Evolutionary conservation across 2,329 filamentous ascomycete species (phyloP).

Genomic region (Hypoxylon sp.): DNA sequence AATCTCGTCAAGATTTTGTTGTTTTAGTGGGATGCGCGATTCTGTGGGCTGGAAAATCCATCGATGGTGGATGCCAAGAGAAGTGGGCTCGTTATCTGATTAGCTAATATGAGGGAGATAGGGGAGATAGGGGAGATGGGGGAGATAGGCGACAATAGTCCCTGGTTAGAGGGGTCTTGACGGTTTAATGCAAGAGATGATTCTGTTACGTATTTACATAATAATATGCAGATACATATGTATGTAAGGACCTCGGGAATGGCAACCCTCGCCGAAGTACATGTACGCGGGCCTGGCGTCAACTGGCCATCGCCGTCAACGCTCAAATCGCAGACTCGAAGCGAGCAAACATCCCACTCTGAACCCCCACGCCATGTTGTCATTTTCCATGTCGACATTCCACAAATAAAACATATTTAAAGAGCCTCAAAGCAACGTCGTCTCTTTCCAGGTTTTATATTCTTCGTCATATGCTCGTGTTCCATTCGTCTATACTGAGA

Average conservation of each 20-base stretch:
- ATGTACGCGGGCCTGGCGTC: not conserved
- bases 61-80: not conserved
- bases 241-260: not conserved
- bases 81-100: not conserved
- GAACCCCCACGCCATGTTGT: slow-evolving; percentile 54
- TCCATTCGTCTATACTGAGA: slow-evolving; percentile 38
- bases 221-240: not conserved
- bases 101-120: not conserved
- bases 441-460: slow-evolving; percentile 45
- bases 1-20: slow-evolving; percentile 49
- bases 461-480: slow-evolving; percentile 41
- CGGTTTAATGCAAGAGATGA: not conserved
- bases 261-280: slow-evolving; percentile 10
- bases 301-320: slow-evolving; percentile 37
- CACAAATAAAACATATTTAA: slow-evolving; percentile 53
- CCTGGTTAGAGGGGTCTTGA: slow-evolving; percentile 1
- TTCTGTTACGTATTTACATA: not conserved
- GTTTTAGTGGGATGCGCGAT: slow-evolving; percentile 51
- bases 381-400: slow-evolving; percentile 54
- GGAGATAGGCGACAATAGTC: not conserved
- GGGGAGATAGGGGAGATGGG: not conserved
- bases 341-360: slow-evolving; percentile 50
- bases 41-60: slow-evolving; percentile 47
- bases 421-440: slow-evolving; percentile 55
- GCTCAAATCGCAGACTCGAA: slow-evolving; percentile 14